Evolutionary conservation across 2,329 filamentous ascomycete species (phyloP), one percentile per base, ranked within the genome.

Genomic region (Kalaharituber pfeilii): DNA sequence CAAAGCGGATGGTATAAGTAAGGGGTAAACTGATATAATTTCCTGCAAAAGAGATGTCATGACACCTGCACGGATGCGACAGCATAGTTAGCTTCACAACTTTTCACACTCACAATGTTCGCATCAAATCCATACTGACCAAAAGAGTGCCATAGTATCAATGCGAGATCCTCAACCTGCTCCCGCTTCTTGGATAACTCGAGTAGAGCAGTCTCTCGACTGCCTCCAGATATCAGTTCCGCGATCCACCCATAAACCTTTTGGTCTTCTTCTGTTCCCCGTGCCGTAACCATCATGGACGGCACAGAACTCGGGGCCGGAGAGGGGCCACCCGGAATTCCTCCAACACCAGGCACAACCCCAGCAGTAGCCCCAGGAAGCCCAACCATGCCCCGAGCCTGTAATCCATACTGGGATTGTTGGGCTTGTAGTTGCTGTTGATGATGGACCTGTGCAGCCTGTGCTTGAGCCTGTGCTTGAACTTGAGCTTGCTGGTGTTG

Each of bases 131-230:
- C 5, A 22, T 52, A 69, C 79, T 60, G 78, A 94, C 89, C 91
- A 66, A 95, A 96, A 2, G 89, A 96, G 69, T 98, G 91, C 91
- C 91, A 98, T 58, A 98, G 74, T 58, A 98, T 94, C 64, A 98
- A 73, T 49, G 91, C 91, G 56, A 98, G 74, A 72, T 98, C 91
- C 0, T 91, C 89, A 15, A 98, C 91, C 70, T 96, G 91, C 70
- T 98, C 91, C 55, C 91, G 76, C 77, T 98, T 98, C 75, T 98
- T 98, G 72, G 89, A 96, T 51, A 98, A 76, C 69, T 98, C 91
- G 65, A 98, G 76, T 53, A 98, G 75, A 50, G 91, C 91, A 3
- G 86, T 82, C 72, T 96, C 91, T 59, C 91, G 79, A 26, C 87
- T 88, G 4, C 59, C 62, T 18, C 62, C 62, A 20, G 62, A 58